Evolutionary conservation across 805 yeast species (phyloP).

Genomic region (Starmerella stellata): DNA sequence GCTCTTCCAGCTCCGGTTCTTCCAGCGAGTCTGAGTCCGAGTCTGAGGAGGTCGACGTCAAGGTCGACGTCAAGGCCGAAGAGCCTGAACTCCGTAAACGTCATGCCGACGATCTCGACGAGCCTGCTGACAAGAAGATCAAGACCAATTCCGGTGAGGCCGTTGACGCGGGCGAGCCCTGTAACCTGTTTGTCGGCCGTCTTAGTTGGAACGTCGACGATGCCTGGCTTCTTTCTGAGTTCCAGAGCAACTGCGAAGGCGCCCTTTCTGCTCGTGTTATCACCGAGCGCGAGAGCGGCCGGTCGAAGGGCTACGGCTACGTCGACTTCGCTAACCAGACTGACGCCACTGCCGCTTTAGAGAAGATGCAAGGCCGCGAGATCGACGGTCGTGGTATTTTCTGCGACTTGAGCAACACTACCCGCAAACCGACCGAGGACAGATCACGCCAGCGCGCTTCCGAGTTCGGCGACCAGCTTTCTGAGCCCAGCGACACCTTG

Average conservation of each 20-base stretch:
- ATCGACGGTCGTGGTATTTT: conserved; percentile 94
- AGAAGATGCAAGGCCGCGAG: conserved; percentile 76
- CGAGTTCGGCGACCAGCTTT: conserved; percentile 75
- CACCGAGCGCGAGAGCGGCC: conserved; percentile 77
- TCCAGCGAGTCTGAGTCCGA: conserved; percentile 15
- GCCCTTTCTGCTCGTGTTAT: conserved; percentile 80
- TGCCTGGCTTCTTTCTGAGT: conserved; percentile 78
- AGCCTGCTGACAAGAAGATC: conserved; percentile 30
- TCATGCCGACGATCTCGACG: conserved; percentile 19
- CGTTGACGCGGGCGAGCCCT: conserved; percentile 37
- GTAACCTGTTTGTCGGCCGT: conserved; percentile 90
- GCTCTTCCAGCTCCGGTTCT: conserved; percentile 18
- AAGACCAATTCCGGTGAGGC: conserved; percentile 18
- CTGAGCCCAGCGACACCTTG: conserved; percentile 86
- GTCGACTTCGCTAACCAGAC: conserved; percentile 73
- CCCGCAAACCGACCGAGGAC: conserved; percentile 35
- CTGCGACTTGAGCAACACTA: conserved; percentile 78
- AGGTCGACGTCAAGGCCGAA: conserved; percentile 16
- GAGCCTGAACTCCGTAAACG: conserved; percentile 10
- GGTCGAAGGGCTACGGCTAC: conserved; percentile 86
- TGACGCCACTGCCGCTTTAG: conserved; percentile 71
- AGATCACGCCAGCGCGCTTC: conserved; percentile 61
- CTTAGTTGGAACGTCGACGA: conserved; percentile 95
- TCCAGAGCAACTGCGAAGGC: conserved; percentile 57
- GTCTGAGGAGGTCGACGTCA: conserved; percentile 19